Conservation (phyloP, 2,329 filamentous ascomycete species). For the Hypoxylon rubiginosum region DNA sequence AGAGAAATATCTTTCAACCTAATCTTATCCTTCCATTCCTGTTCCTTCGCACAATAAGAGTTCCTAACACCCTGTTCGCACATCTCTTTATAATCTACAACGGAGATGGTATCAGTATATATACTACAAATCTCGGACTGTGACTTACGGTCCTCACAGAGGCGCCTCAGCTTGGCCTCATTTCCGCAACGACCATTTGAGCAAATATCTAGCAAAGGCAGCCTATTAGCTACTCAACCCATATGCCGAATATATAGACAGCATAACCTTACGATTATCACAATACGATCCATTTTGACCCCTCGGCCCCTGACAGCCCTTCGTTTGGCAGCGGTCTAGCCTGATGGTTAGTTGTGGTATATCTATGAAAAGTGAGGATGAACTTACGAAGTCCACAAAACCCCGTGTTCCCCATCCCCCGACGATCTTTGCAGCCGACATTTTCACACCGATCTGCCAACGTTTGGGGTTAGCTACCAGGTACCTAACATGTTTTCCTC, state of each 20-base stretch:
- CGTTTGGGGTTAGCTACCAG: not conserved
- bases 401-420: not conserved
- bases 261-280: constrained; percentile 14
- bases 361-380: not conserved
- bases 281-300: constrained; percentile 10
- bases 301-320: constrained; percentile 1
- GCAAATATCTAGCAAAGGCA: constrained; percentile 22
- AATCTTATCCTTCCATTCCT: no score
- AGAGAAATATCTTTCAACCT: not conserved
- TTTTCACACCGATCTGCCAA: constrained; percentile 28
- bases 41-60: no score
- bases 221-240: not conserved
- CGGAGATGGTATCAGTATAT: not conserved
- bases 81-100: not conserved
- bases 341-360: constrained; percentile 1
- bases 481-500: not conserved
- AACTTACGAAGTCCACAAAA: constrained; percentile 22
- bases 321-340: constrained; percentile 20
- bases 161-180: no score
- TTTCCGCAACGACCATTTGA: not conserved
- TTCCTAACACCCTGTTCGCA: not conserved
- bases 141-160: not conserved
- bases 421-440: constrained; percentile 12
- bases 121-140: not conserved
- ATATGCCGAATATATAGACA: not conserved